phyloP scores from a whole-genome alignment of 352 stramenopile species.

The Globisporangium mamillatum region DNA sequence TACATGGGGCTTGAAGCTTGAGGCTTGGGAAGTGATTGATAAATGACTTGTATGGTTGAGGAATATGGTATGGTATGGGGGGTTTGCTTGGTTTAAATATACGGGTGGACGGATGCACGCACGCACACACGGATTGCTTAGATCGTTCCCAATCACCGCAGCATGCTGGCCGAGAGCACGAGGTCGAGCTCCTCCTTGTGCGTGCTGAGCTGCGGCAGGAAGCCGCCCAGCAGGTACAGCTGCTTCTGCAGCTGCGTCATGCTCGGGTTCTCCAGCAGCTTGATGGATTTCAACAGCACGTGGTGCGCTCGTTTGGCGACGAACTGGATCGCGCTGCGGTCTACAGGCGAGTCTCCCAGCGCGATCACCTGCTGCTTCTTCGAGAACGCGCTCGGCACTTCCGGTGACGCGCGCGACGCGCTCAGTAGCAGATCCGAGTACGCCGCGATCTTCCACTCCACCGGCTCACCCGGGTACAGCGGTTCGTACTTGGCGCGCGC shows the following conservation, averaged over 20 bases:
- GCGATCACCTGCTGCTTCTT: slow-evolving; percentile 61
- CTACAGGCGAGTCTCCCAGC: slow-evolving; percentile 65
- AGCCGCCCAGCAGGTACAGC: slow-evolving; percentile 53
- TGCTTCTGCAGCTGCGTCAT: slow-evolving; percentile 77
- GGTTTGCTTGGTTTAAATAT: neutral
- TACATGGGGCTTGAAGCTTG: neutral
- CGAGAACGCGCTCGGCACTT: slow-evolving; percentile 26
- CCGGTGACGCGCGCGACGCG: slow-evolving; percentile 10
- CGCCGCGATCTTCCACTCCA: slow-evolving; percentile 80
- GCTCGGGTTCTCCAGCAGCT: slow-evolving; percentile 72
- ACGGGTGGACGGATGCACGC: neutral
- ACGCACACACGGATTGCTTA: neutral
- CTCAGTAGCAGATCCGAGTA: slow-evolving; percentile 59
- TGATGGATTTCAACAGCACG: slow-evolving; percentile 71
- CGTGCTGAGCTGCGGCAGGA: slow-evolving; percentile 55
- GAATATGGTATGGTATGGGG: slow-evolving; percentile 17
- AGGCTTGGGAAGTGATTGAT: neutral
- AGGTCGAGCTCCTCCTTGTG: slow-evolving; percentile 70
- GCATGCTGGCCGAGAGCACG: slow-evolving; percentile 67
- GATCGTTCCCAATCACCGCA: slow-evolving; percentile 32
- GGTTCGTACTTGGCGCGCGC: slow-evolving; percentile 62
- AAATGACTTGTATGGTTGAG: slow-evolving; percentile 2
- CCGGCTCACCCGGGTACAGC: slow-evolving; percentile 49
- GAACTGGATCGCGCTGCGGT: slow-evolving; percentile 71
- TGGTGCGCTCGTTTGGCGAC: slow-evolving; percentile 46